Evolutionary conservation across 768 basidiomycete species (phyloP).

Genomic region (Lanmaoa pseudosensibilis): DNA sequence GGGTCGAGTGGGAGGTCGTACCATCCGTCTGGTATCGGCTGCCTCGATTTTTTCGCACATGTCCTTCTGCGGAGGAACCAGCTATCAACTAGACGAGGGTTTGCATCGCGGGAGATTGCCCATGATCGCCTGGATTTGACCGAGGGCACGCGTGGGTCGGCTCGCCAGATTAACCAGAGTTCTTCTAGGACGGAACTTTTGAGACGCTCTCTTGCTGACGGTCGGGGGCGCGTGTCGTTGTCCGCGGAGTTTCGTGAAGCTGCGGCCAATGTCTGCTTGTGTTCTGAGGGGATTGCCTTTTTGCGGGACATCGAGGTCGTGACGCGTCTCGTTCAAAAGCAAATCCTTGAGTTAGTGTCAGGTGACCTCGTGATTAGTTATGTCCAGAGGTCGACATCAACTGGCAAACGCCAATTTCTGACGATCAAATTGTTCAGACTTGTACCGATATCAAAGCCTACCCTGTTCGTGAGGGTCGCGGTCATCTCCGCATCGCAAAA

Average conservation of each 20-base stretch:
- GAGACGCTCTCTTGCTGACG: constrained; percentile 12
- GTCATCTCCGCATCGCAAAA: background rate
- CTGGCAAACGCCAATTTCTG: background rate
- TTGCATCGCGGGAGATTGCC: constrained; percentile 25
- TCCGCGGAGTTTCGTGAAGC: background rate
- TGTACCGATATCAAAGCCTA: background rate
- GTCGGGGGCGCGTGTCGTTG: constrained; percentile 2
- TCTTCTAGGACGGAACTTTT: constrained; percentile 16
- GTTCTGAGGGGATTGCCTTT: background rate
- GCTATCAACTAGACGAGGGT: constrained; percentile 17
- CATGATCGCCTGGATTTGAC: constrained; percentile 28
- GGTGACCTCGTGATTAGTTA: constrained; percentile 6
- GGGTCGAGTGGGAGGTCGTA: constrained; percentile 24
- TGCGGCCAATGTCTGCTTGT: background rate
- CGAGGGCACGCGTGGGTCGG: constrained; percentile 31
- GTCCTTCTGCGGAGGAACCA: constrained; percentile 31
- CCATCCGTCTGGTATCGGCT: constrained; percentile 15
- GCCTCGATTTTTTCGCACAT: constrained; percentile 24
- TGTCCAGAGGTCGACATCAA: background rate
- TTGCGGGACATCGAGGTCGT: constrained; percentile 13
- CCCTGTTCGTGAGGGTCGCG: background rate
- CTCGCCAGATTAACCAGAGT: constrained; percentile 32
- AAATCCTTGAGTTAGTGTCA: background rate
- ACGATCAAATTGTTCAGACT: background rate
- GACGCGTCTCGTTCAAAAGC: background rate